phyloP scores from a whole-genome alignment of 2,329 filamentous ascomycete species.

The Cladosporium sp. region DNA sequence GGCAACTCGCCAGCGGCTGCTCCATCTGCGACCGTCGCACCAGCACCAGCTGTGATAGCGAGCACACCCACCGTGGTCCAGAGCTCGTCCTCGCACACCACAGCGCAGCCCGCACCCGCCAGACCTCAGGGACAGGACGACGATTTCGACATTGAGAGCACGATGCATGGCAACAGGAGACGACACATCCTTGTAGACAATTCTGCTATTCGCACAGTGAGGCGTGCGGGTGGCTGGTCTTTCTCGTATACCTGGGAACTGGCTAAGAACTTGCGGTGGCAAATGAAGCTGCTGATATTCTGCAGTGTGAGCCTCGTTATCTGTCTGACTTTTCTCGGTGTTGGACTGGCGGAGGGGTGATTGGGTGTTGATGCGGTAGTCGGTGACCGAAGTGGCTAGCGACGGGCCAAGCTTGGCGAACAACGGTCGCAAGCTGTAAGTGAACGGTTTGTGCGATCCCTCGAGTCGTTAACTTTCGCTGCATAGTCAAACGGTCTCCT shows the following conservation, averaged over 20 bases:
- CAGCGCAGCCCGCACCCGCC: background rate
- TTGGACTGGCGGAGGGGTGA: background rate
- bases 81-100: background rate
- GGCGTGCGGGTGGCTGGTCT: background rate
- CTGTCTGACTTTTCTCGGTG: background rate
- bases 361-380: background rate
- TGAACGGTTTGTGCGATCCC: background rate
- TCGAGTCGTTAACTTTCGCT: too few relatives aligned
- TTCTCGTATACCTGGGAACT: background rate
- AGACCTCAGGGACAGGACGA: background rate
- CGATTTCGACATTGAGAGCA: background rate
- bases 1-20: background rate
- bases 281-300: too few relatives aligned
- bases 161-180: background rate
- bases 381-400: background rate
- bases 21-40: background rate
- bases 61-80: background rate
- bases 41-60: background rate
- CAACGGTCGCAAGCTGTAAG: background rate
- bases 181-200: background rate
- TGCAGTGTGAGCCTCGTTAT: background rate
- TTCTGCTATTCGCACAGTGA: background rate
- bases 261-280: background rate
- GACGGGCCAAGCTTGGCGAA: background rate
- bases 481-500: too few relatives aligned